Evolutionary conservation across 352 stramenopile species (phyloP).

Genomic region (Pythium monospermum): DNA sequence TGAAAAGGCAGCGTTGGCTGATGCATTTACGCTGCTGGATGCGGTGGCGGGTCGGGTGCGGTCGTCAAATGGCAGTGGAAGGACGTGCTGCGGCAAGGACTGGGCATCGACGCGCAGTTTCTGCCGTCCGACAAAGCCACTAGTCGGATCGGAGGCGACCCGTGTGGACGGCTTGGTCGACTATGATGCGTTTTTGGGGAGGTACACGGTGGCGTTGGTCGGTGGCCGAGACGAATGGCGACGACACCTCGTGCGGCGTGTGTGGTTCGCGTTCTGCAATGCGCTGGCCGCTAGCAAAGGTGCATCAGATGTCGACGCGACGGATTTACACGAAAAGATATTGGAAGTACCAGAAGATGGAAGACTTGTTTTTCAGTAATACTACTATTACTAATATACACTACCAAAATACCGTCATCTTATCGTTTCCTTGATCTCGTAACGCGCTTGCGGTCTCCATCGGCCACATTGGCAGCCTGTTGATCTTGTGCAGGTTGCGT

Average conservation of each 20-base stretch:
- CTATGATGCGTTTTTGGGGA: constrained; percentile 70
- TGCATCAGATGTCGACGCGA: constrained; percentile 35
- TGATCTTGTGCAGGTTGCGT: too few species aligned
- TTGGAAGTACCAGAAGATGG: too few species aligned
- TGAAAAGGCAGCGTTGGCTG: constrained; percentile 56
- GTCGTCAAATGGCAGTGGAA: constrained; percentile 73
- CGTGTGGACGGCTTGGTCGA: constrained; percentile 39
- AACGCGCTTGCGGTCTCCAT: too few species aligned
- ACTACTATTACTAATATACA: too few species aligned
- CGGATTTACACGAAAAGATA: constrained; percentile 58
- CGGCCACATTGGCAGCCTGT: too few species aligned
- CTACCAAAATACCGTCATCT: too few species aligned
- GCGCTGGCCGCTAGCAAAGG: constrained; percentile 35
- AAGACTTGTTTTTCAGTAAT: too few species aligned
- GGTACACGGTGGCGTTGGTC: constrained; percentile 63
- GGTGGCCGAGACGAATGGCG: constrained; percentile 58
- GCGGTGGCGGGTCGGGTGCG: constrained; percentile 24
- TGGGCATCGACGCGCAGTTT: constrained; percentile 63
- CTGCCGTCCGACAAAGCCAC: constrained; percentile 63
- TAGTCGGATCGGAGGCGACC: constrained; percentile 32
- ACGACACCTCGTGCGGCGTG: constrained; percentile 54
- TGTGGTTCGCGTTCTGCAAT: constrained; percentile 66
- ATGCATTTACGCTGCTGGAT: constrained; percentile 48
- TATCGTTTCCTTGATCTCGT: too few species aligned
- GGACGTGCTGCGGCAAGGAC: constrained; percentile 38